Base-by-base conservation (phyloP, 345 rosid species). In the Orychophragmus violaceus region DNA sequence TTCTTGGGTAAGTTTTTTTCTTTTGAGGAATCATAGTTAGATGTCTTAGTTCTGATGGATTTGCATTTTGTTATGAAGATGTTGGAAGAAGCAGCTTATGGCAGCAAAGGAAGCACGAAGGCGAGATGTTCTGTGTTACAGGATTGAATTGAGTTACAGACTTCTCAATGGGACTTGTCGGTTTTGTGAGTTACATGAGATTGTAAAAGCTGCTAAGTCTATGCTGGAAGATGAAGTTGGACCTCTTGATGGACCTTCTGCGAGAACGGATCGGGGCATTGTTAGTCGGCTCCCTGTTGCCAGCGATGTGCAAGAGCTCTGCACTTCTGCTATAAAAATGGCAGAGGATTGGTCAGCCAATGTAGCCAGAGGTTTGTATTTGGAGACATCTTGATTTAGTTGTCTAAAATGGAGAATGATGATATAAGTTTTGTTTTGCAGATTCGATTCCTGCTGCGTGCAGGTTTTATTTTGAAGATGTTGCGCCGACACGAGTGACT, bases 91-190 rank as follows among this genome's bases (percentile, higher is more conserved):
- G 82, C 99, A 94, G 77, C 81, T 94, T 10, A 66, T 68, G 54
- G 77, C 81, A 45, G 95, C 97, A 11, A 90, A 87, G 76, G 97
- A 88, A 79, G 99, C 99, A 28, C 84, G 99, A 12, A 76, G 97
- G 32, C 63, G 90, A 39, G 99, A 95, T 66, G 86, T 84, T 36
- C 79, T 95, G 2, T 91, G 97, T 69, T 79, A 83, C 74, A 84
- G 99, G 78, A 89, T 95, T 67, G 85, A 72, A 76, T 74, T 95
- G 77, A 79, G 97, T 80, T 87, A 71, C 74, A 82, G 91, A 72
- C 85, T 95, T 65, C 83, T 95, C 11, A 79, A 79, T 24, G 95
- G 87, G 51, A 95, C 96, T 74, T 80, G 79, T 62, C 54, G 84
- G 66, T 91, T 88, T 77, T 77, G 78, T 82, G 89, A 79, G 52